These are phyloP conservation scores for Zizania latifolia DNA, from an alignment of 176 grass and related monocot genomes.

Conservation along the genomic window DNA sequence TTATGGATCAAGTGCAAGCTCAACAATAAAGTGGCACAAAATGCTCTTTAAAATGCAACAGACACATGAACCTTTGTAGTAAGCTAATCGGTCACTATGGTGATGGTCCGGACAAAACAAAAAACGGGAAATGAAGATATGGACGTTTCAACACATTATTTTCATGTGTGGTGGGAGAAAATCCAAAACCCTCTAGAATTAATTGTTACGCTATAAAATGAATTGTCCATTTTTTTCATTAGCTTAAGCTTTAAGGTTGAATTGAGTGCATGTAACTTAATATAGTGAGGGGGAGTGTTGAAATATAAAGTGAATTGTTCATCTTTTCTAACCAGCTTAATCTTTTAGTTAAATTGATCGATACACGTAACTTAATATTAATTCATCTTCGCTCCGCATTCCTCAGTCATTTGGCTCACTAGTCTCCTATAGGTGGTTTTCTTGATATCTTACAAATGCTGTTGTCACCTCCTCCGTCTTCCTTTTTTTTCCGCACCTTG, in stretches of 20 bases:
- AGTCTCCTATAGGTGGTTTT: neutral
- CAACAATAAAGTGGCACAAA: neutral
- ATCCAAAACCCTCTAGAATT: neutral
- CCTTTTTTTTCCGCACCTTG: neutral
- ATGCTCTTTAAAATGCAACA: no score
- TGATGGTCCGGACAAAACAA: neutral
- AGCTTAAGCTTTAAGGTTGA: no score
- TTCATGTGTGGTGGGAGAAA: neutral
- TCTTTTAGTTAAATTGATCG: no score
- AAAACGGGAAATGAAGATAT: neutral
- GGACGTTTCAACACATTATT: constrained; percentile 24
- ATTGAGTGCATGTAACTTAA: no score
- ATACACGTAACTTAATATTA: no score
- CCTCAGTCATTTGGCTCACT: neutral
- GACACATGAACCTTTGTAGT: neutral
- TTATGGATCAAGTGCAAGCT: neutral
- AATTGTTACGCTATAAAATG: no score
- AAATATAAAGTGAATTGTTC: no score
- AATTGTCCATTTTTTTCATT: no score
- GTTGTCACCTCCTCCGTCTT: neutral
- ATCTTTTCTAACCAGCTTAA: no score
- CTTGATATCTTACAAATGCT: neutral
- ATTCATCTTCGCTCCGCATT: neutral
- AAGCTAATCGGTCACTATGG: constrained; percentile 18
- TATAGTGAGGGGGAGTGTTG: no score